Conservation (phyloP, 2,329 filamentous ascomycete genomes). For the Cladosporium sp. region DNA sequence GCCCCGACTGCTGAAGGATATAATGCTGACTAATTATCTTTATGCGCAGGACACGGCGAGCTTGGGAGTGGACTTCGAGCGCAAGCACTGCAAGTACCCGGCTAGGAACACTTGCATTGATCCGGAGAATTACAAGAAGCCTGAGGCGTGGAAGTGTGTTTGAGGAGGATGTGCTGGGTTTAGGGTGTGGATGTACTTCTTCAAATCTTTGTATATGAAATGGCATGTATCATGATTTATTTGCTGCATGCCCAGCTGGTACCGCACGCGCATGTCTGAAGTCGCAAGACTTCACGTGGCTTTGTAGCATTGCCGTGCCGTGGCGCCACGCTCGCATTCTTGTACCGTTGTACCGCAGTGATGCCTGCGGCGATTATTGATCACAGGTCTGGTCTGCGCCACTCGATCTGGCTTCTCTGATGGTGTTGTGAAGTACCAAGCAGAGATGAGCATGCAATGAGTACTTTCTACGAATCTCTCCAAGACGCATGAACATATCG, state of each 20-base stretch:
- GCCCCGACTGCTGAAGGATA: too few species aligned
- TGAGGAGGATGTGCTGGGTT: not conserved
- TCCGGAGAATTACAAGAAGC: slow-evolving; percentile 30
- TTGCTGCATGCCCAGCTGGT: not conserved
- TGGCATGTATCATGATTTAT: not conserved
- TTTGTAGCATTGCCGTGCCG: not conserved
- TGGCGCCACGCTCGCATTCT: not conserved
- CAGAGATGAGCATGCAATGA: not conserved
- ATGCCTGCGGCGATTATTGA: slow-evolving; percentile 1
- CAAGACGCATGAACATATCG: not conserved
- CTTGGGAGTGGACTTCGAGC: slow-evolving; percentile 46
- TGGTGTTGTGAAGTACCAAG: not conserved
- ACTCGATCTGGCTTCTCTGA: not conserved
- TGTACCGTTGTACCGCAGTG: not conserved
- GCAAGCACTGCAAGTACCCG: slow-evolving; percentile 48
- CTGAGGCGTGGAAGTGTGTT: slow-evolving; percentile 34
- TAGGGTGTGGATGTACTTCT: too few species aligned
- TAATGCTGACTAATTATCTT: not conserved
- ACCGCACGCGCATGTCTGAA: not conserved
- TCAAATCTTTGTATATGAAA: not conserved
- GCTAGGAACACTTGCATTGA: slow-evolving; percentile 33
- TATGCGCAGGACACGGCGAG: slow-evolving; percentile 36
- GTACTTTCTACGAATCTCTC: too few species aligned
- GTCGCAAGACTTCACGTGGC: not conserved
- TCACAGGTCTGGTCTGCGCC: not conserved